Conservation (phyloP, 1,284 basidiomycete species). For the Irpex sp. region DNA sequence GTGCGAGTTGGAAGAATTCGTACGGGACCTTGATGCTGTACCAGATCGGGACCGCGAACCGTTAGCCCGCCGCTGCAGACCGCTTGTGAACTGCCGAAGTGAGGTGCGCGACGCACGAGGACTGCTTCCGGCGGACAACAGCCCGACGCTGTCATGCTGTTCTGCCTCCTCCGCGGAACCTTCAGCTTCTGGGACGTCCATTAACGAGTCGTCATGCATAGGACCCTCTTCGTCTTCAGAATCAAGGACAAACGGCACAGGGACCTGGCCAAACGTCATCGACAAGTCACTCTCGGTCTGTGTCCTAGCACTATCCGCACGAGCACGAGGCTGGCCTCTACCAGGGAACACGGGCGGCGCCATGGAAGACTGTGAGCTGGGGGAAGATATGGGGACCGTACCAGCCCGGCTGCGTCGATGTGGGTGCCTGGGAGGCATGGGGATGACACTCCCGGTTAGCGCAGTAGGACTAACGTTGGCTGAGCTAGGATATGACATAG, state of each 20-base stretch:
- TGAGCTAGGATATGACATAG: conserved; percentile 22
- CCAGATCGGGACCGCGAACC: conserved; percentile 28
- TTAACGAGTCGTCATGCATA: conserved; percentile 35
- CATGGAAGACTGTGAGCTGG: conserved; percentile 40
- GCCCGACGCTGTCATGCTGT: conserved; percentile 66
- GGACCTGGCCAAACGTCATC: conserved; percentile 32
- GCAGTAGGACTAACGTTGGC: conserved; percentile 32
- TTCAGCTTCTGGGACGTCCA: conserved; percentile 51
- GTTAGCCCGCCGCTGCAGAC: conserved; percentile 23
- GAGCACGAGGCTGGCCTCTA: conserved; percentile 32
- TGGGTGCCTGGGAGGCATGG: conserved; percentile 71
- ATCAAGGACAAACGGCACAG: conserved; percentile 25
- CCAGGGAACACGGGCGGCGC: conserved; percentile 43
- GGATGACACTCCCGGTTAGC: conserved; percentile 42
- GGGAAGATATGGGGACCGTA: conserved; percentile 36
- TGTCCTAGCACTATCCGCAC: conserved; percentile 36
- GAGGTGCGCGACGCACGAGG: conserved; percentile 45
- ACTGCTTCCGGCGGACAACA: conserved; percentile 49
- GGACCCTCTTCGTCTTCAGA: conserved; percentile 33
- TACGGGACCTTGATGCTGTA: conserved; percentile 39
- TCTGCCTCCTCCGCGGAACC: conserved; percentile 59
- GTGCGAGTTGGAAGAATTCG: conserved; percentile 42
- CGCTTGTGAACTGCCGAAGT: conserved; percentile 38
- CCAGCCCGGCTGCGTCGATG: conserved; percentile 38
- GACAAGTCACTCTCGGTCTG: conserved; percentile 40